Conservation (phyloP, 1,284 basidiomycete species). For the Pseudozyma flocculosa region DNA sequence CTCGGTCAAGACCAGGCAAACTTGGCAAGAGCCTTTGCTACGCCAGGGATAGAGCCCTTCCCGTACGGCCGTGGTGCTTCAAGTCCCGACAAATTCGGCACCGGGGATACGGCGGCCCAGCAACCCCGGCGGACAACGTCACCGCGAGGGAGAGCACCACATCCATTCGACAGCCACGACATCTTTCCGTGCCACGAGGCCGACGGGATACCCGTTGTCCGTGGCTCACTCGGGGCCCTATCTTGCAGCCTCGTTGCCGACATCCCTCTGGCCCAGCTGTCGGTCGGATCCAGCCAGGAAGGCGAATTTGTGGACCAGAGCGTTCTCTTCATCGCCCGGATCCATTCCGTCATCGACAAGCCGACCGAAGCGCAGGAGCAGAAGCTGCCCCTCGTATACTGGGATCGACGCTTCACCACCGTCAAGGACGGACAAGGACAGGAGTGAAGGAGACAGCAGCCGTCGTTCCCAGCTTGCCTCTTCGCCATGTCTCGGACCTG, state of each 20-base stretch:
- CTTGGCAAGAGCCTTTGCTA: slow-evolving; percentile 13
- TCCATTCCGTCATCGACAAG: slow-evolving; percentile 6
- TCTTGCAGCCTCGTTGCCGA: slow-evolving; percentile 18
- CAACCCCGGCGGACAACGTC: no score
- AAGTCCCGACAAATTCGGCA: no score
- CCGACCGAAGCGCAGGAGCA: background rate
- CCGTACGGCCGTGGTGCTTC: no score
- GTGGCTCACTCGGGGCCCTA: slow-evolving; percentile 6
- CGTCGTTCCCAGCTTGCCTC: no score
- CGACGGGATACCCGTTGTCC: slow-evolving; percentile 5
- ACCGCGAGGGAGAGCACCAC: no score
- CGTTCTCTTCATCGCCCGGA: slow-evolving; percentile 21
- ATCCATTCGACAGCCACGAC: slow-evolving; percentile 13
- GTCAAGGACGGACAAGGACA: background rate
- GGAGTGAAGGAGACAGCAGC: background rate
- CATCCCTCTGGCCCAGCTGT: slow-evolving; percentile 7
- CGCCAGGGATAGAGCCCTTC: slow-evolving; percentile 12
- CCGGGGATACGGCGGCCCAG: background rate
- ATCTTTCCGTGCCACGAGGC: background rate
- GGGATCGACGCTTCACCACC: background rate
- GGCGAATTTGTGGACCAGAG: background rate
- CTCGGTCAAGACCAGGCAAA: background rate
- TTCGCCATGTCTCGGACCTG: no score
- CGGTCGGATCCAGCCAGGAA: slow-evolving; percentile 1
- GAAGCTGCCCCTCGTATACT: background rate